Evolutionary conservation across 192 early-diverging fungal species (phyloP).

Genomic region (Gigaspora rosea): DNA sequence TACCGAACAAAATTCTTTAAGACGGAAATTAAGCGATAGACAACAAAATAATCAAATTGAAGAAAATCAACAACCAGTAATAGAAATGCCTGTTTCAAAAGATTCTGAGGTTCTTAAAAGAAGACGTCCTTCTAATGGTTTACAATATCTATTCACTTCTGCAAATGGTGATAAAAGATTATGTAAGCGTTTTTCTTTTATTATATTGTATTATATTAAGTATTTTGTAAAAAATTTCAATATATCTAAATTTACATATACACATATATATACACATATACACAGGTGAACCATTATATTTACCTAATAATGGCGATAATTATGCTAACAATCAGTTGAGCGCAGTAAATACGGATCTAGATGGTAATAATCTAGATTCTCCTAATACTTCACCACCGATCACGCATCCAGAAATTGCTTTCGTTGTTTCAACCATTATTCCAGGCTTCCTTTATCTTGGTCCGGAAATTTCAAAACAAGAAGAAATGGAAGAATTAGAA

Average conservation of each 20-base stretch:
- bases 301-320: neutral
- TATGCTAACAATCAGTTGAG: neutral
- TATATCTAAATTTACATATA: neutral
- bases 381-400: slow-evolving; percentile 28
- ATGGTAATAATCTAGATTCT: slow-evolving; percentile 1
- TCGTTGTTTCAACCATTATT: slow-evolving; percentile 58
- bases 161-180: neutral
- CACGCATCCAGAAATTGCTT: slow-evolving; percentile 39
- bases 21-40: slow-evolving; percentile 3
- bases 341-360: neutral
- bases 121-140: slow-evolving; percentile 19
- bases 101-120: neutral
- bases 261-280: neutral
- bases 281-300: neutral
- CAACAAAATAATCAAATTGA: neutral
- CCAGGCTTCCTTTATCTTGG: slow-evolving; percentile 68
- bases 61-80: slow-evolving; percentile 1
- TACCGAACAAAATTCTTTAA: slow-evolving; percentile 31
- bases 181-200: neutral
- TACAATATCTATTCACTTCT: slow-evolving; percentile 15
- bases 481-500: slow-evolving; percentile 56
- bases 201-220: too few species aligned
- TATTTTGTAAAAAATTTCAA: neutral
- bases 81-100: neutral
- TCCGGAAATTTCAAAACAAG: slow-evolving; percentile 59